Conservation (phyloP, 2,329 filamentous ascomycete genomes). For the Colletotrichum nymphaeae region DNA sequence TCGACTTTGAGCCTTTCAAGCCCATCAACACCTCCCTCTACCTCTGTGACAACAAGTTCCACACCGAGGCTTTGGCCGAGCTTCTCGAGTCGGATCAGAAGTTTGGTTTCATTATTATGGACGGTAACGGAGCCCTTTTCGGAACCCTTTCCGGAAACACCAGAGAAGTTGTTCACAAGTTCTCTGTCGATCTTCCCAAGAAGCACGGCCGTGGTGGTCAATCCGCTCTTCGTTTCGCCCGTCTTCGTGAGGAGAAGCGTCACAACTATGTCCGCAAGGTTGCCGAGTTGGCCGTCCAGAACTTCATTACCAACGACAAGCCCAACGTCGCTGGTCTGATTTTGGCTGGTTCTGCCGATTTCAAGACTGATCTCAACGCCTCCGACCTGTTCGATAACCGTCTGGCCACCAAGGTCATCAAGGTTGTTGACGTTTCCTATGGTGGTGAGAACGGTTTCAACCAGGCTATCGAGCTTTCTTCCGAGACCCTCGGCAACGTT, state of each 20-base stretch:
- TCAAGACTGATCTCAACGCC: conserved; percentile 98
- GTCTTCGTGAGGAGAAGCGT: conserved; percentile 98
- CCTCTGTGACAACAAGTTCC: conserved; percentile 99
- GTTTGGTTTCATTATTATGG: conserved; percentile 99
- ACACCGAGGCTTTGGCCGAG: conserved; percentile 96
- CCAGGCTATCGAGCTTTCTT: conserved; percentile 95
- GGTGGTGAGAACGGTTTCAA: conserved; percentile 99
- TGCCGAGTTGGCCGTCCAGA: conserved; percentile 96
- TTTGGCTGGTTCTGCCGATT: conserved; percentile 96
- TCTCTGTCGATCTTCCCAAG: conserved; percentile 98
- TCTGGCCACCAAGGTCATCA: conserved; percentile 95
- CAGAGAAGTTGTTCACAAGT: conserved; percentile 96
- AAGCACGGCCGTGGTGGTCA: conserved; percentile 99
- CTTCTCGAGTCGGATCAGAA: conserved; percentile 98
- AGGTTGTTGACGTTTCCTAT: conserved; percentile 98
- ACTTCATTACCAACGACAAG: conserved; percentile 98
- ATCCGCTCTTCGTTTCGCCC: conserved; percentile 98
- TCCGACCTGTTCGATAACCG: conserved; percentile 97
- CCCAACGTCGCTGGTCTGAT: conserved; percentile 97
- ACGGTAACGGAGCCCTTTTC: conserved; percentile 97
- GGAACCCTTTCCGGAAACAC: conserved; percentile 98
- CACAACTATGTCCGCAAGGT: conserved; percentile 99
- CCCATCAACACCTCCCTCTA: conserved; percentile 99
- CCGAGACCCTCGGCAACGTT: conserved; percentile 97
- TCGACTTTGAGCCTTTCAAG: conserved; percentile 99